Evolutionary conservation across 768 basidiomycete species (phyloP).

Genomic region (Lactarius sanguifluus): DNA sequence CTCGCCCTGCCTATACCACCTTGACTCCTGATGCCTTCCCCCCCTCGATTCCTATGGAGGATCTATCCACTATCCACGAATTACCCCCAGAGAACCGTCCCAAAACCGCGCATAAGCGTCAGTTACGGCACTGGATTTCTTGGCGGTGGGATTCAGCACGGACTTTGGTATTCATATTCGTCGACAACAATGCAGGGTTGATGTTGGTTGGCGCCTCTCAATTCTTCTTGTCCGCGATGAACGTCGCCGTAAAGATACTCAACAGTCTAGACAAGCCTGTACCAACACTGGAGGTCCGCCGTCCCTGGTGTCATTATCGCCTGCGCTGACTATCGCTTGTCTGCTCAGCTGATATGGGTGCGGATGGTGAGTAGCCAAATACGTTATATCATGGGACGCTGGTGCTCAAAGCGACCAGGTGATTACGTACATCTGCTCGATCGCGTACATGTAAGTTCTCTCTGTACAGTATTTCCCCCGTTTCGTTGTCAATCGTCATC

Average conservation of each 20-base stretch:
- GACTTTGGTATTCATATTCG: neutral
- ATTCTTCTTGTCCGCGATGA: slow-evolving; percentile 61
- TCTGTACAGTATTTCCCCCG: neutral
- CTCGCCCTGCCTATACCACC: slow-evolving; percentile 36
- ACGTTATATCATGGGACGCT: neutral
- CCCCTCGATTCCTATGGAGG: neutral
- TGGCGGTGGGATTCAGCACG: slow-evolving; percentile 3
- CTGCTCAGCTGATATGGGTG: slow-evolving; percentile 49
- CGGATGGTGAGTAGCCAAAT: slow-evolving; percentile 49
- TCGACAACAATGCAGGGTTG: slow-evolving; percentile 53
- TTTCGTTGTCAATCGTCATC: neutral
- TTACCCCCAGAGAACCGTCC: neutral
- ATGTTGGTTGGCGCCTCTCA: slow-evolving; percentile 57
- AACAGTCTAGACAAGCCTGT: slow-evolving; percentile 58
- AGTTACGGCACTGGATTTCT: neutral
- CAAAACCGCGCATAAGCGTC: neutral
- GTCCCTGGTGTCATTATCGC: neutral
- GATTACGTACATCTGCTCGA: slow-evolving; percentile 53
- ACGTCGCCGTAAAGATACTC: slow-evolving; percentile 61
- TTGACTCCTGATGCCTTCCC: neutral
- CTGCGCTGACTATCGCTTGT: neutral
- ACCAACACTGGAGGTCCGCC: slow-evolving; percentile 40
- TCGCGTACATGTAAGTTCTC: slow-evolving; percentile 47
- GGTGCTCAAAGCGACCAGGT: slow-evolving; percentile 35
- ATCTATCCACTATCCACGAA: neutral